Base-by-base conservation (phyloP, 768 basidiomycete species). In the Chiua virens region DNA sequence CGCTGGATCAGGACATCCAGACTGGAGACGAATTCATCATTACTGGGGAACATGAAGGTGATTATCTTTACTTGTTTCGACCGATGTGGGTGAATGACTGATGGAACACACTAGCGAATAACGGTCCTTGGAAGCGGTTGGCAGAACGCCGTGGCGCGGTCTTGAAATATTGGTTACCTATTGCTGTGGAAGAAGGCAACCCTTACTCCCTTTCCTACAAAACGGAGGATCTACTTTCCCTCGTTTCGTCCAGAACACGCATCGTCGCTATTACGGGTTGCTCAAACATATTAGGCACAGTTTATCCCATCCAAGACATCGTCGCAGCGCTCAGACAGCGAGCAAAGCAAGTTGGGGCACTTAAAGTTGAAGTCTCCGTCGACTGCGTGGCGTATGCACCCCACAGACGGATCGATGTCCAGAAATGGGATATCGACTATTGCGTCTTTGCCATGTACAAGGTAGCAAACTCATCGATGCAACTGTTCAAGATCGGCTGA, bases 351-450 rank as follows among this genome's bases (percentile, higher is more conserved):
- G 71, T 77, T 45, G 84, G 86, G 22, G 75, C 78, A 11, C 64
- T 64, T 50, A 84, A 86, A 62, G 69, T 89, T 25, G 83, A 91
- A 65, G 73, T 89, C 14, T 79, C 77, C 1, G 75, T 90, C 3
- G 89, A 91, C 59, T 89, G 87, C 54, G 89, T 91, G 3, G 87
- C 87, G 3, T 89, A 86, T 57, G 86, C 86, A 5, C 87, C 88
- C 0, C 87, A 91, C 61, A 74, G 86, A 14, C 67, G 71, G 49
- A 81, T 91, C 27, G 83, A 91, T 57, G 88, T 89, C 15, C 79
- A 75, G 51, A 81, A 77, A 42, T 91, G 88, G 89, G 87, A 89
- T 47, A 75, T 89, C 32, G 87, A 92, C 56, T 89, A 81, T 61
- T 79, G 77, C 42, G 80, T 81, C 45, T 83, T 89, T 64, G 81